Percentiles rank a stretch among this genome's conserved stretches.
These are phyloP conservation scores for Sungouiozyma intestinalis DNA, from an alignment of 805 yeast species.

Conservation along the genomic window DNA sequence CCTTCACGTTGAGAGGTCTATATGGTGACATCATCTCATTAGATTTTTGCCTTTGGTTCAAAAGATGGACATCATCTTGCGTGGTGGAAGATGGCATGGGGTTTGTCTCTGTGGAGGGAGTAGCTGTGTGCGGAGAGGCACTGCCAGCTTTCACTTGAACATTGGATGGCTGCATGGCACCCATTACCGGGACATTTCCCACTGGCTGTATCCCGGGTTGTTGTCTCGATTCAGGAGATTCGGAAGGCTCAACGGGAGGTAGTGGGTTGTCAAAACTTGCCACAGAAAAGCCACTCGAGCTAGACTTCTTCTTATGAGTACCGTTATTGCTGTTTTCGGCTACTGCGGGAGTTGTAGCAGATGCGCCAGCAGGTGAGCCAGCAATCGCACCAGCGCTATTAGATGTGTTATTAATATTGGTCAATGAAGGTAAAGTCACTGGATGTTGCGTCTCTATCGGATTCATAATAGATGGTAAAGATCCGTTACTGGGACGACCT, in stretches of 20 bases:
- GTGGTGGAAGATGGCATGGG: conserved; percentile 3
- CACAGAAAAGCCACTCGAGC: conserved; percentile 16
- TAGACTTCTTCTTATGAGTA: conserved; percentile 4
- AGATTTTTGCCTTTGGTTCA: conserved; percentile 6
- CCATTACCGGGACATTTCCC: neutral
- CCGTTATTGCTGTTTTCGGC: conserved; percentile 2
- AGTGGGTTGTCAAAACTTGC: conserved; percentile 26
- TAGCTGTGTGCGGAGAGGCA: conserved; percentile 1
- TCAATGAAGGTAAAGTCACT: conserved; percentile 5
- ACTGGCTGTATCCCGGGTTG: neutral
- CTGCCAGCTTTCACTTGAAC: neutral
- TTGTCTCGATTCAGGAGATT: neutral
- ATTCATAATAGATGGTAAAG: neutral
- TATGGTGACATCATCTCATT: conserved; percentile 29
- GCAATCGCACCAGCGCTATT: conserved; percentile 20
- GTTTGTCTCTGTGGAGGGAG: conserved; percentile 5
- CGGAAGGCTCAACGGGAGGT: conserved; percentile 10
- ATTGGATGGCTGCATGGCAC: conserved; percentile 2
- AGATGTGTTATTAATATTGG: conserved; percentile 1
- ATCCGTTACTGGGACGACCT: neutral
- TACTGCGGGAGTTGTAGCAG: conserved; percentile 12
- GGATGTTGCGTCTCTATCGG: conserved; percentile 1
- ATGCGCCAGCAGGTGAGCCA: conserved; percentile 22
- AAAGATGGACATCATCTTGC: conserved; percentile 8
- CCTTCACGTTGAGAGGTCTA: conserved; percentile 87